Percentiles rank a stretch among this genome's conserved stretches.
These are phyloP conservation scores for Paecilomyces sp. DNA, from an alignment of 2,329 filamentous ascomycete species.

Conservation along the genomic window DNA sequence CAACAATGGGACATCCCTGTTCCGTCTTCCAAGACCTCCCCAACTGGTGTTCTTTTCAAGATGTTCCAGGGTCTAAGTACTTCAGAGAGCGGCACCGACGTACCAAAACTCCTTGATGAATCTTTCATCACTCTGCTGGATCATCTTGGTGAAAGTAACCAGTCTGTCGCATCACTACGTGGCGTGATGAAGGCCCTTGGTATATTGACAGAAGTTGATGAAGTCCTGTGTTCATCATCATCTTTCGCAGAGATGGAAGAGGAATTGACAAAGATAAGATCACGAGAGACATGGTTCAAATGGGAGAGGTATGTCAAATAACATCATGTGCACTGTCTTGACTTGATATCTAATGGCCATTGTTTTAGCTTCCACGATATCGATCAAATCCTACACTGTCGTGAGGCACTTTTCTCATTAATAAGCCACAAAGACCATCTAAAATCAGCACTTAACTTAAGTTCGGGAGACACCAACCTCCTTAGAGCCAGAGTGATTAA, in stretches of 20 bases:
- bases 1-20: constrained; percentile 89
- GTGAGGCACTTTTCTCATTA: constrained; percentile 74
- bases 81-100: constrained; percentile 49
- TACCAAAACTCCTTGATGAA: constrained; percentile 54
- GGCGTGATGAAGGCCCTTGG: constrained; percentile 60
- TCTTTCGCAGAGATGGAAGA: constrained; percentile 55
- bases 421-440: constrained; percentile 64
- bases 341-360: neutral
- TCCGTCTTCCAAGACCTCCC: constrained; percentile 55
- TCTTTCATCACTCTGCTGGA: constrained; percentile 47
- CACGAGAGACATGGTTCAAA: constrained; percentile 70
- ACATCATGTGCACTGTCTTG: neutral
- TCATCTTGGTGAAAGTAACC: constrained; percentile 26
- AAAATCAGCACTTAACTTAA: constrained; percentile 54
- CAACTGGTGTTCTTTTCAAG: constrained; percentile 67
- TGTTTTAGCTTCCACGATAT: constrained; percentile 53
- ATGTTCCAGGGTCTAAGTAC: constrained; percentile 72
- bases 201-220: constrained; percentile 72
- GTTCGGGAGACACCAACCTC: constrained; percentile 57
- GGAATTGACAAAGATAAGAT: constrained; percentile 57
- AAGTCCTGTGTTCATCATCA: constrained; percentile 58
- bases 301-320: constrained; percentile 59
- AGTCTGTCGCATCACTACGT: constrained; percentile 40
- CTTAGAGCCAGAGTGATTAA: constrained; percentile 73
- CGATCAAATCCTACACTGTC: constrained; percentile 70